Evolutionary conservation across 306 rosid genomes (phyloP), one percentile per base, ranked within the genome.

Genomic region (Medicago arabica): DNA sequence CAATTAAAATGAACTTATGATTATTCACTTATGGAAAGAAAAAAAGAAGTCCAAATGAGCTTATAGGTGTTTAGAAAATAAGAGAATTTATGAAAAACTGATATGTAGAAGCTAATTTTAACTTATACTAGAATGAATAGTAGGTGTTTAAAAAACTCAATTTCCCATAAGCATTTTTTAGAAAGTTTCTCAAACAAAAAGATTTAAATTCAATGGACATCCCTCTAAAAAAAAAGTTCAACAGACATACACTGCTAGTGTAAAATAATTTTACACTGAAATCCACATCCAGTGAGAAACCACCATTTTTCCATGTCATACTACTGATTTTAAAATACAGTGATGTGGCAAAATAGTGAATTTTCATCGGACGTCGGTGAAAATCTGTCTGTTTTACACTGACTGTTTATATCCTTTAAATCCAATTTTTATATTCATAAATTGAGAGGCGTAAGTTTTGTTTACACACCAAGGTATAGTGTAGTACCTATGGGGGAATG

Each of bases 391-490:
- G 51, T 46, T 46, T 46, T 13, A 46, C 51, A 46, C 14, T 46
- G 16, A 12, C 6, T 2, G 51, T 12, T 15, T 1, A 46, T 46
- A 12, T 46, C 14, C 51, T 46, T 12, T 46, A 12, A 46, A 46
- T 46, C 51, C 51, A 46, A 3, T 46, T 55, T 59, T 44, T n/a
- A 23, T 3, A 15, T 57, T n/a, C 50, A 17, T 43, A 9, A 46
- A 4, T 13, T 59, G 17, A 12, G 69, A 38, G 69, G n/a, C 23
- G 6, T 54, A 67, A 16, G 40, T 57, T 44, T 41, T 36, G 62
- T 34, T 21, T 40, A 21, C 61, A 17, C 25, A 50, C 72, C 43
- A 19, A 28, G 75, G 68, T 79, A 41, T 15, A 60, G 38, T 18
- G 46, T n/a, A 38, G 49, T 40, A 21, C 18, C 77, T 39, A 50